Percentiles rank a stretch among this genome's conserved stretches.
phyloP scores from a whole-genome alignment of 257 asterid species.

The Solanum rostratum region DNA sequence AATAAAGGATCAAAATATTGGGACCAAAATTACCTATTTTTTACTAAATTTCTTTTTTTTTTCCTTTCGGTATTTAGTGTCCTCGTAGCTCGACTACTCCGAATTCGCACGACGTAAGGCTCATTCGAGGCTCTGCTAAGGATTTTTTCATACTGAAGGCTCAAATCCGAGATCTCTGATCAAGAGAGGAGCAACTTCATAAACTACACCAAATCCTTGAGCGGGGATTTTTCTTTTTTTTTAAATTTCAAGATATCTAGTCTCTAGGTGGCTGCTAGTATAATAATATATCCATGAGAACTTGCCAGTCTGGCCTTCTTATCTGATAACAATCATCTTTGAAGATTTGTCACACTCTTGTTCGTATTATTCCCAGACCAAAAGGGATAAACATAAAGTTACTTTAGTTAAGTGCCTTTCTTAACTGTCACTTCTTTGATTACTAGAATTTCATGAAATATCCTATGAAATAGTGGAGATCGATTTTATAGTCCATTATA shows the following conservation, averaged over 20 bases:
- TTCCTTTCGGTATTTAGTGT: no score
- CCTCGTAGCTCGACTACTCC: no score
- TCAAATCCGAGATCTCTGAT: rapidly evolving
- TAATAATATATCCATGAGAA: not conserved
- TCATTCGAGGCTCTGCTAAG: no score
- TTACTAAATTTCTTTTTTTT: not conserved
- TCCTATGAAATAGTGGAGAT: not conserved
- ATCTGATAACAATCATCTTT: conserved; percentile 13
- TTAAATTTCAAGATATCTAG: not conserved
- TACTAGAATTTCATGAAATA: not conserved
- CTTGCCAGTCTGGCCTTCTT: conserved; percentile 18
- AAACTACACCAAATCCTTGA: no score
- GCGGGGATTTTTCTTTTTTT: no score
- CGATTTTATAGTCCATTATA: not conserved
- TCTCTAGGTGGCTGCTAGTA: not conserved
- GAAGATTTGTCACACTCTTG: not conserved
- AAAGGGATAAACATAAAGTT: not conserved
- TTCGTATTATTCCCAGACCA: not conserved
- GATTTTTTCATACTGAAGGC: no score
- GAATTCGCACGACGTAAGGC: no score
- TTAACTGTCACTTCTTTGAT: conserved; percentile 12
- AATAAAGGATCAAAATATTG: not conserved
- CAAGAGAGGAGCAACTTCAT: no score
- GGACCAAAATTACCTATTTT: not conserved
- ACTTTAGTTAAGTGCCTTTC: not conserved